Evolutionary conservation across 2,329 filamentous ascomycete species (phyloP), one percentile per base, ranked within the genome.

Genomic region (Sporothrix pallida): DNA sequence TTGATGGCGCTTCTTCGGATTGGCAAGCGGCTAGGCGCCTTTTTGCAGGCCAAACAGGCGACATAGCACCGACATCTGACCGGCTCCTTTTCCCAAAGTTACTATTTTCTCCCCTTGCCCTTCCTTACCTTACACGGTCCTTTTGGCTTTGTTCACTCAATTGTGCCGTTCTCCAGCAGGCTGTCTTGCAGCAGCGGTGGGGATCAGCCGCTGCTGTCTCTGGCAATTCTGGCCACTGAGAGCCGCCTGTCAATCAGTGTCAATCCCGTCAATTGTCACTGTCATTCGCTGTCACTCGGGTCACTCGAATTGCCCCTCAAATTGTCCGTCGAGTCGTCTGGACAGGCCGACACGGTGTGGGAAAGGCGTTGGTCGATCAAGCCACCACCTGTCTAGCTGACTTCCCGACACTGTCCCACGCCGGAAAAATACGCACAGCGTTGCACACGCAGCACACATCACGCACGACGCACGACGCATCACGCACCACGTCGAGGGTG

Each of bases 1-100:
- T 68, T 63, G 65, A 58, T 74, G 72, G 72, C 68, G 58, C 68
- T 74, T 74, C 72, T 74, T 74, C 72, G 68, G 72, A 71, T 67
- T 65, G 72, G 72, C 58, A 73, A 65, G 68, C 60, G 31, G 52
- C 72, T 74, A 71, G 72, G 68, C 68, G 46, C 17, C 20, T 9
- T 67, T 71, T 70, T 60, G n/a, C 54, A 26, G 54, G 54, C 37
- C 54, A n/a, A 12, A 20, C 70, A 60, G 31, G 62, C 44, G 69
- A 56, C 44, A 70, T 74, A 73, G 26, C 69, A 70, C 73, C 73
- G 73, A 74, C 70, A 69, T 74, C 73, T 54, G 62, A 15, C 73
- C 73, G 72, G 72, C 68, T 37, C 37, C 71, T 58, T 26, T 56
- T 54, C 20, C 44, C 31, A 37, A 37, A 37, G 31, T 37, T 37